A percentile compares a stretch with the other conserved stretches of the same genome.
Evolutionary conservation across 192 early-diverging fungal genomes (phyloP).

Genomic region (Pilobolus umbonatus): DNA sequence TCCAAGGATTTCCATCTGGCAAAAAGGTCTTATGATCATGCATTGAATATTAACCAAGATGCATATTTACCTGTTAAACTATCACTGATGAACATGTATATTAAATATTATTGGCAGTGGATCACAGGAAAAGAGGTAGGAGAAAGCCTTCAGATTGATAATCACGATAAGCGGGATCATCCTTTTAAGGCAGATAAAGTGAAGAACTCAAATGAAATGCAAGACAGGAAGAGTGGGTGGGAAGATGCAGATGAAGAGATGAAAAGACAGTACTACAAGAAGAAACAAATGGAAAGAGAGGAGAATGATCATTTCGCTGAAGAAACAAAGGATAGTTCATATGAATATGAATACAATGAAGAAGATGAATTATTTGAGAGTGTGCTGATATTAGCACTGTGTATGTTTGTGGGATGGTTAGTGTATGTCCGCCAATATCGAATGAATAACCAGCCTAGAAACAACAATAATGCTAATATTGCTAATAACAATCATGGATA

Average conservation of each 20-base stretch:
- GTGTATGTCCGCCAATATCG: conserved; percentile 58
- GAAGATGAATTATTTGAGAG: conserved; percentile 52
- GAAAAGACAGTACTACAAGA: conserved; percentile 27
- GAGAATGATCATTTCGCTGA: conserved; percentile 30
- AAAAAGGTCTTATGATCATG: conserved; percentile 86
- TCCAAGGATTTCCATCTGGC: conserved; percentile 88
- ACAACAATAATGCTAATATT: conserved; percentile 4
- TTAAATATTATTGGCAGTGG: conserved; percentile 65
- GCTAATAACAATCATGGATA: no score
- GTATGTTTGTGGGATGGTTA: conserved; percentile 48
- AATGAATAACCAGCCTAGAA: no score
- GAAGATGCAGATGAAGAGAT: conserved; percentile 40
- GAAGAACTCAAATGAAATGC: conserved; percentile 6
- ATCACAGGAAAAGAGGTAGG: conserved; percentile 54
- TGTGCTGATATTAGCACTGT: conserved; percentile 47
- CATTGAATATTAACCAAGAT: conserved; percentile 72
- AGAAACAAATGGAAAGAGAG: conserved; percentile 28
- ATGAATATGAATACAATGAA: conserved; percentile 35
- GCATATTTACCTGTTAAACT: conserved; percentile 74
- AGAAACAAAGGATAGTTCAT: conserved; percentile 10
- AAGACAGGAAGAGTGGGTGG: conserved; percentile 23
- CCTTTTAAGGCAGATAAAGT: neutral
- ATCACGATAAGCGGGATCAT: neutral
- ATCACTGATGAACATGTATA: conserved; percentile 66
- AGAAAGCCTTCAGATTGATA: conserved; percentile 13